Evolutionary conservation across 352 stramenopile genomes (phyloP), one percentile per base, ranked within the genome.

Genomic region (Elongisporangium prolatum): DNA sequence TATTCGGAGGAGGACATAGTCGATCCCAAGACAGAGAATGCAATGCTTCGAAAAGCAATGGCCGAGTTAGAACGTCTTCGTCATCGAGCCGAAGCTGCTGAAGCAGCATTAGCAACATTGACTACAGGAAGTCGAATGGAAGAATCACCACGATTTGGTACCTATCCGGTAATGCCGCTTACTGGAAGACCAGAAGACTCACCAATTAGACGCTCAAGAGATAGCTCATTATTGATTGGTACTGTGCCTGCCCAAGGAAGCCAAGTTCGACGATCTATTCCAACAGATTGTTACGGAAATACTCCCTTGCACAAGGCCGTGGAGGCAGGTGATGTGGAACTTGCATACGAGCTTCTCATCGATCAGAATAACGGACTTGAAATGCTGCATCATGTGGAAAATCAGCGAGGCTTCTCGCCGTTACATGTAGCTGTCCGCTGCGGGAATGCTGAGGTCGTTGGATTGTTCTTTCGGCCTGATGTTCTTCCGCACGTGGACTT

Each of bases 391-490:
- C 61, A 71, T 48, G 68, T 64, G 0, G 78, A 91, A 52, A 84
- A 75, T 16, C 75, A 87, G 50, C 74, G 64, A 22, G 79, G 81
- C 0, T 77, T 65, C 58, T 86, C 81, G n/a, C 77, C 80, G 4
- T 57, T 91, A 21, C 84, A 93, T 59, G 38, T 85, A 24, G 84
- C 80, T 38, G 74, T 90, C 40, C 71, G 72, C 24, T 61, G 67
- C 25, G 84, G 79, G 2, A 84, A 80, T 21, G 67, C 79, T 21
- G 75, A 91, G 48, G 79, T 91, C 37, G 64, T 86, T 25, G 80
- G 84, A 13, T 68, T 93, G 47, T 90, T 93, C 60, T 91, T 90
- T 44, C 77, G 84, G 1, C 84, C 84, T 0, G 81, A 93, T 21
- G 78, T 93, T 18, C 68, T 91, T 20, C 79, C 79, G 8, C 65